Evolutionary conservation across 768 basidiomycete genomes (phyloP), one percentile per base, ranked within the genome.

Genomic region (Kwoniella dejecticola): DNA sequence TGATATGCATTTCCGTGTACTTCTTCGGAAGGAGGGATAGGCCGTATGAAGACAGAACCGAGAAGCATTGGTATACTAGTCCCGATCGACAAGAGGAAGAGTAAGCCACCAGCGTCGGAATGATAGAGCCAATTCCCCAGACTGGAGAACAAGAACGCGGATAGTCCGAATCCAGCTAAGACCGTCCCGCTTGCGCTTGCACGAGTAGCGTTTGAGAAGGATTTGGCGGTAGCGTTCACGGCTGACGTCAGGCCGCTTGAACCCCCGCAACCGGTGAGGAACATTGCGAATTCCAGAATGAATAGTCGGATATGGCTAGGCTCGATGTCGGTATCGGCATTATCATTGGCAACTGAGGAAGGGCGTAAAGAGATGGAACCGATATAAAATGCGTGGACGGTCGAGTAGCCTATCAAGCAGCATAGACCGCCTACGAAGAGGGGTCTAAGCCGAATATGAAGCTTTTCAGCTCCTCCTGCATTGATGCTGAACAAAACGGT

Each of bases 141-240:
- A 0, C 86, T 83, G 12, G 90, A 89, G 79, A 94, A 96, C 64
- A 89, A 82, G 81, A 95, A 95, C 0, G 93, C 93, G 0, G 90
- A 92, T 15, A 97, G 84, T 0, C 93, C 92, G 64, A 90, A 92
- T 30, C 90, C 92, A 0, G 90, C 90, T 19, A 92, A 79, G 31
- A 93, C 91, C 8, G 91, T 75, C 1, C 88, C 88, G 0, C 88
- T 90, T 8, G 86, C 84, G 0, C 86, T 86, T 11, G 87, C 91
- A 19, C 91, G 83, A 38, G 84, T 82, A 44, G 79, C 80, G 62
- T 90, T 87, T 0, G 89, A 86, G 67, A 92, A 93, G 19, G 86
- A 85, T 67, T 89, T 92, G 0, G 92, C 93, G 0, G 88, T 89
- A 2, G 89, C 82, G 71, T 94, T 96, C 21, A 93, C 81, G 0